Evolutionary conservation across 768 basidiomycete genomes (phyloP).

Genomic region (Albatrellus ellisii): DNA sequence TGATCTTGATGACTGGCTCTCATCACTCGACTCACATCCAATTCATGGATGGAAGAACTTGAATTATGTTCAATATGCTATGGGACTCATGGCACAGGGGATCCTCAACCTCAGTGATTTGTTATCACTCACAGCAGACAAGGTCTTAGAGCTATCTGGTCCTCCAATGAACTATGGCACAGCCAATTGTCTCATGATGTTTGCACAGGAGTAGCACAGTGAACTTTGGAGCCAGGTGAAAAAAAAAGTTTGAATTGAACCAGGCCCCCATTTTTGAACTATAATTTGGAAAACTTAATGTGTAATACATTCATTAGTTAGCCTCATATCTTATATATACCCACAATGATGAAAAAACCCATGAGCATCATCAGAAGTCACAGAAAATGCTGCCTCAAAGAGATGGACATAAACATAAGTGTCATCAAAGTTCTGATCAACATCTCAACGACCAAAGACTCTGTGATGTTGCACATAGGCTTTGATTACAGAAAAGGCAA

Average conservation of each 20-base stretch:
- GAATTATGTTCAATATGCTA: neutral
- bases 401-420: neutral
- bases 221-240: neutral
- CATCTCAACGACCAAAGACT: neutral
- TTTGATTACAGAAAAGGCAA: constrained; percentile 3
- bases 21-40: neutral
- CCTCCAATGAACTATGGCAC: neutral
- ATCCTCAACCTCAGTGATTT: neutral
- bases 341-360: constrained; percentile 1
- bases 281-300: neutral
- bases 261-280: neutral
- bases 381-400: neutral
- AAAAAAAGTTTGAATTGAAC: neutral
- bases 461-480: neutral
- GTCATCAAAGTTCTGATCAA: neutral
- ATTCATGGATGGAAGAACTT: neutral
- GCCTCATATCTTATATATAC: neutral
- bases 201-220: neutral
- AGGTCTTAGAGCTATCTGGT: neutral
- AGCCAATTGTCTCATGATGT: neutral
- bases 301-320: neutral
- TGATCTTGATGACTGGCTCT: neutral
- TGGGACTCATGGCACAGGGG: neutral
- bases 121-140: neutral
- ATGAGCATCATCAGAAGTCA: neutral